Percentiles rank a stretch among this genome's conserved stretches.
These are phyloP conservation scores for Pholiota molesta DNA, from an alignment of 768 basidiomycete species.

Conservation along the genomic window DNA sequence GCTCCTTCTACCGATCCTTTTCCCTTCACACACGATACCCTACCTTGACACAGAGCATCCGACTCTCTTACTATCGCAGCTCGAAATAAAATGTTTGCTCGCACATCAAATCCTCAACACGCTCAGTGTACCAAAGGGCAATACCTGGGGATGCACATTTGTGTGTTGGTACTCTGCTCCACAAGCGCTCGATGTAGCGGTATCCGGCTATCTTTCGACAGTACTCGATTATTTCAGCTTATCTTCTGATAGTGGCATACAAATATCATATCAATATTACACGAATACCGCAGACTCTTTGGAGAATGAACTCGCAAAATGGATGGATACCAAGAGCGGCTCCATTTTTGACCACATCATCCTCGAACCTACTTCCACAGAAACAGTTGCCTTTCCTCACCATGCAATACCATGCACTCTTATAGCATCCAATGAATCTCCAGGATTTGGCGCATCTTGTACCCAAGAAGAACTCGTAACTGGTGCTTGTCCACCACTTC, in stretches of 20 bases:
- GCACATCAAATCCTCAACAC: slow-evolving; percentile 36
- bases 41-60: slow-evolving; percentile 23
- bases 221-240: slow-evolving; percentile 31
- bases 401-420: slow-evolving; percentile 25
- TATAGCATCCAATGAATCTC: slow-evolving; percentile 33
- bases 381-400: slow-evolving; percentile 30
- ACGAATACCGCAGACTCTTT: background rate
- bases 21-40: slow-evolving; percentile 26
- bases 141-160: slow-evolving; percentile 35
- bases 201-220: slow-evolving; percentile 31
- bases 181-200: slow-evolving; percentile 29
- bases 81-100: slow-evolving; percentile 30
- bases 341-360: slow-evolving; percentile 24
- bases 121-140: slow-evolving; percentile 27
- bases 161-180: slow-evolving; percentile 33
- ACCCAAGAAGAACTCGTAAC: slow-evolving; percentile 38
- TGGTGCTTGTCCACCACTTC: slow-evolving; percentile 31
- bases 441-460: slow-evolving; percentile 34
- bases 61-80: slow-evolving; percentile 17
- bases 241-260: slow-evolving; percentile 5
- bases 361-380: slow-evolving; percentile 23
- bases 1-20: slow-evolving; percentile 29
- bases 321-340: slow-evolving; percentile 4
- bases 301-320: slow-evolving; percentile 1
- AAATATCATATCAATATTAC: slow-evolving; percentile 13